These are phyloP conservation scores for Calonectria henricotiae DNA, from an alignment of 2,329 filamentous ascomycete genomes.

Conservation along the genomic window DNA sequence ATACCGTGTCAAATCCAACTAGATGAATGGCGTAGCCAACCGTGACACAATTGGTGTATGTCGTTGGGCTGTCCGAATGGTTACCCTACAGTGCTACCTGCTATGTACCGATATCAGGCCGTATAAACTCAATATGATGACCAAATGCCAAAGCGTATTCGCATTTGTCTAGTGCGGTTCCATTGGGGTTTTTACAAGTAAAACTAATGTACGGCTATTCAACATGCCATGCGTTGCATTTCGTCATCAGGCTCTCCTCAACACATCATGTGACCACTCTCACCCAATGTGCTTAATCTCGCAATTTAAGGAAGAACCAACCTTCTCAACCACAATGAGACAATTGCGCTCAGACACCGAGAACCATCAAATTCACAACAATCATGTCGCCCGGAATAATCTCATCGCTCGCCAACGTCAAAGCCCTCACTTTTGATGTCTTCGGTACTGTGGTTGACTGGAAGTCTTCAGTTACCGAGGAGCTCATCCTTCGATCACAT, in stretches of 20 bases:
- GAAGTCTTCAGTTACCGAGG: conserved; percentile 77
- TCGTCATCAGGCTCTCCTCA: conserved; percentile 28
- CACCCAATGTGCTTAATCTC: not conserved
- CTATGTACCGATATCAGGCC: not conserved
- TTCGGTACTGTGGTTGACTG: conserved; percentile 89
- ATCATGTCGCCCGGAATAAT: conserved; percentile 50
- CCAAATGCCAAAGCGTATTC: not conserved
- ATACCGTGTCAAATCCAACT: no score
- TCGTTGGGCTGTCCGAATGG: not conserved
- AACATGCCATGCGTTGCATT: not conserved
- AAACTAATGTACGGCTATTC: not conserved
- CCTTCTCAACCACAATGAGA: not conserved
- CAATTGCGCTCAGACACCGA: not conserved
- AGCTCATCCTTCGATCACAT: conserved; percentile 69
- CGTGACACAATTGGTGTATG: not conserved
- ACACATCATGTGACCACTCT: conserved; percentile 46
- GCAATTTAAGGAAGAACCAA: not conserved
- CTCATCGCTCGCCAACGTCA: conserved; percentile 58
- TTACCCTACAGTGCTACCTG: not conserved
- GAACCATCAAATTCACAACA: not conserved
- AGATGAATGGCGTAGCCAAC: not conserved
- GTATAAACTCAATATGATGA: not conserved
- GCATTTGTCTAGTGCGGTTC: not conserved
- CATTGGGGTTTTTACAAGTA: not conserved
- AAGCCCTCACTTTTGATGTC: conserved; percentile 81